Evolutionary conservation across 345 rosid genomes (phyloP).

Genomic region (Eucalyptus erythrocorys): DNA sequence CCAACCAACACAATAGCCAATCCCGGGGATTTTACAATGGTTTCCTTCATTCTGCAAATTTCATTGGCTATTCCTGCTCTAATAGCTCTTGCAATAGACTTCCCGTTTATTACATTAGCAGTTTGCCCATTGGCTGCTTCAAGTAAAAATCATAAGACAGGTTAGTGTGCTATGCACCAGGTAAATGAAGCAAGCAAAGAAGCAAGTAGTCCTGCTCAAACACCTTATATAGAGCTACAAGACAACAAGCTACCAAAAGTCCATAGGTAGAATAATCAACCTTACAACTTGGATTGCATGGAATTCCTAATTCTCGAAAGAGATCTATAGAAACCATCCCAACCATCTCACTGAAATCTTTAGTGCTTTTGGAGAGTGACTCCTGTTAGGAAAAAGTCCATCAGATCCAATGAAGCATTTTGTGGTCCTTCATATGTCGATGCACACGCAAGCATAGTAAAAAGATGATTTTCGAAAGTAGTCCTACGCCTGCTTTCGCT

Average conservation of each 20-base stretch:
- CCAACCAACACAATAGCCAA: constrained; percentile 15
- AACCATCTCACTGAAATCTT: not conserved
- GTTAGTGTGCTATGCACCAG: not conserved
- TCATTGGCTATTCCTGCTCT: not conserved
- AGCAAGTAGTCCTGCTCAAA: not conserved
- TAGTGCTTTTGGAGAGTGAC: not conserved
- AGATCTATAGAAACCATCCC: not conserved
- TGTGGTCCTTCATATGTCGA: not conserved
- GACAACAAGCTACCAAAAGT: not conserved
- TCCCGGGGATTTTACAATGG: constrained; percentile 1
- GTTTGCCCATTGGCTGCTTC: not conserved
- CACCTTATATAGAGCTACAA: not conserved
- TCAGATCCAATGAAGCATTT: not conserved
- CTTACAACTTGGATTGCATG: not conserved
- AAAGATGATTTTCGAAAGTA: not conserved
- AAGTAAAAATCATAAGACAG: not conserved
- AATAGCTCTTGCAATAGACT: constrained; percentile 4
- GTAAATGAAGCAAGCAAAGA: not conserved
- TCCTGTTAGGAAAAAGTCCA: not conserved
- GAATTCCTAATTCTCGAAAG: not conserved
- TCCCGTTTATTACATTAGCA: constrained; percentile 10
- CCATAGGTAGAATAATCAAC: not conserved
- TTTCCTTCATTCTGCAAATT: constrained; percentile 4
- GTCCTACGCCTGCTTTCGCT: not conserved
- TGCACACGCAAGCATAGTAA: not conserved